Conservation (phyloP, 805 yeast species). For the Candida xyloterini region DNA sequence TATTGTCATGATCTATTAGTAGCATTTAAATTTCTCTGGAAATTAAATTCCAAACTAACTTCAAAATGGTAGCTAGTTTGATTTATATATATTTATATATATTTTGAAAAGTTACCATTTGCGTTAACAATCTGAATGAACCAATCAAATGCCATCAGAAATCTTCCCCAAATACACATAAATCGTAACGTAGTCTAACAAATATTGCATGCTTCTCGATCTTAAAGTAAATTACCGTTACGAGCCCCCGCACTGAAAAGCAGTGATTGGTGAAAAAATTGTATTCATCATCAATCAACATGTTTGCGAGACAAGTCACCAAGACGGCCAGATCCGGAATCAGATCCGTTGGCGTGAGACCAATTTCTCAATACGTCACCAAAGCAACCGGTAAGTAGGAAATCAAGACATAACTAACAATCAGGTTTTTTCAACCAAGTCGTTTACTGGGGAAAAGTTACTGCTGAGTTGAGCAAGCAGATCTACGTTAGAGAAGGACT, state of each 20-base stretch:
- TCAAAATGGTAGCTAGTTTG: neutral
- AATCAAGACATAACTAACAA: conserved; percentile 3
- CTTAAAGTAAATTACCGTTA: conserved; percentile 6
- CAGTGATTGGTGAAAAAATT: conserved; percentile 21
- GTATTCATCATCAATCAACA: conserved; percentile 11
- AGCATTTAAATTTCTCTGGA: no score
- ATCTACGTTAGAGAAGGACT: conserved; percentile 90
- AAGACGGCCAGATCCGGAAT: conserved; percentile 29
- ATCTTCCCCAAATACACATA: no score
- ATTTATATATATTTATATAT: no score
- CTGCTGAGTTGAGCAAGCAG: conserved; percentile 56
- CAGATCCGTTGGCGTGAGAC: conserved; percentile 35
- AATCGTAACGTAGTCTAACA: no score
- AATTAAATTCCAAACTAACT: neutral
- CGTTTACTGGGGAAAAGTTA: conserved; percentile 73
- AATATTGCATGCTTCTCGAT: neutral
- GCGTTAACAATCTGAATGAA: no score
- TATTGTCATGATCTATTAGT: neutral
- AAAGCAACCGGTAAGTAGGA: conserved; percentile 36
- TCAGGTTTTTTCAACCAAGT: conserved; percentile 47
- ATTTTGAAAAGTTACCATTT: no score
- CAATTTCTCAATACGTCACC: conserved; percentile 37
- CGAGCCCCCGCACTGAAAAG: conserved; percentile 11
- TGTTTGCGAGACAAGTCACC: conserved; percentile 36
- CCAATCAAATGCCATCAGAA: no score